Evolutionary conservation across 1,284 basidiomycete genomes (phyloP).

Genomic region (Malassezia slooffiae): DNA sequence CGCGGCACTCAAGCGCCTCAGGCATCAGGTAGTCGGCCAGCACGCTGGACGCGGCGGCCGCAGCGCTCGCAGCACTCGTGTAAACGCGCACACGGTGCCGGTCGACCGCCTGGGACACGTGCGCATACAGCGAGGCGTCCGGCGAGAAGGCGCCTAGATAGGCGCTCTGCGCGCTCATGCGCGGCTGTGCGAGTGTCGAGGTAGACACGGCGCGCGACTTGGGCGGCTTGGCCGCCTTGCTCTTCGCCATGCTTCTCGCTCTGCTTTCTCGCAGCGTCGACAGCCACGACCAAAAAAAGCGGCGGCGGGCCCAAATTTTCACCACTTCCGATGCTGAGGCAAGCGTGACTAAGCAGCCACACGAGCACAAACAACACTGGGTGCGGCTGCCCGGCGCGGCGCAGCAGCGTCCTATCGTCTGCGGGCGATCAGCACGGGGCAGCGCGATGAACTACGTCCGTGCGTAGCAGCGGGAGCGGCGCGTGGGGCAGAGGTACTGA

Average conservation of each 20-base stretch:
- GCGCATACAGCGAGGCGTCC: constrained; percentile 55
- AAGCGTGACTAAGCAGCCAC: not conserved
- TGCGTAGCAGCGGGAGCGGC: constrained; percentile 6
- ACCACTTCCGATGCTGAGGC: not conserved
- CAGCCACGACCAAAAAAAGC: not conserved
- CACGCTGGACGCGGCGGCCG: constrained; percentile 53
- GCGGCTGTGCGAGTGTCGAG: constrained; percentile 55
- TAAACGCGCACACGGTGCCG: constrained; percentile 63
- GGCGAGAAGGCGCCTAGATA: constrained; percentile 57
- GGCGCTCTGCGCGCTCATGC: constrained; percentile 50
- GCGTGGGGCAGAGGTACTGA: not conserved
- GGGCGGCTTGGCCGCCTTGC: constrained; percentile 30
- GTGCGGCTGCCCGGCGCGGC: not conserved
- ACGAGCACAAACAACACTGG: not conserved
- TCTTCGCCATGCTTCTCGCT: constrained; percentile 27
- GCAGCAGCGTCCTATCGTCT: not conserved
- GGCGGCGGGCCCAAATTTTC: not conserved
- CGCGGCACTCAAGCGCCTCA: constrained; percentile 1
- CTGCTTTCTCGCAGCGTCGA: too few species aligned
- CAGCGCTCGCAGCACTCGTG: too few species aligned
- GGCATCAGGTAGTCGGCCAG: constrained; percentile 50
- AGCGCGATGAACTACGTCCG: constrained; percentile 42
- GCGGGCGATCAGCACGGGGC: constrained; percentile 3
- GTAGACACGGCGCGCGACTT: constrained; percentile 47
- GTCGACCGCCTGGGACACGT: constrained; percentile 60